phyloP scores from a whole-genome alignment of 441 rosid species.

The Aquilaria agallochum region DNA sequence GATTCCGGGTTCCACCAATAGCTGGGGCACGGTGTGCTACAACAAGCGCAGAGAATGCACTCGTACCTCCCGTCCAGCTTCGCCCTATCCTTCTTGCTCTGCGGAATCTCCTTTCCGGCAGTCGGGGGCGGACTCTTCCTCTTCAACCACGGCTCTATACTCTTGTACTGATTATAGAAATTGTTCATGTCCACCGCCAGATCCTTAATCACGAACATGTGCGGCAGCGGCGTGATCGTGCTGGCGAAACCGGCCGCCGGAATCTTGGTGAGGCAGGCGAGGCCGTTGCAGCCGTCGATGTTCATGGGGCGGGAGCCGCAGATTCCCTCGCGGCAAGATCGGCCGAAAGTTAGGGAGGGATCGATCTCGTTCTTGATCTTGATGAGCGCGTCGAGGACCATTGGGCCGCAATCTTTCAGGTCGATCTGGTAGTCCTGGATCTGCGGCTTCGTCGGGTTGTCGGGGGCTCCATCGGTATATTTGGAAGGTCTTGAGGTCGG shows the following conservation, averaged over 20 bases:
- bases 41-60: constrained; percentile 91
- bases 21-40: constrained; percentile 94
- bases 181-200: constrained; percentile 96
- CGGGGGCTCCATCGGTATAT: constrained; percentile 97
- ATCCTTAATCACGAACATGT: constrained; percentile 96
- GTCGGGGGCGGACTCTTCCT: constrained; percentile 71
- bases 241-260: constrained; percentile 30
- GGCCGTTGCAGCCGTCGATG: constrained; percentile 91
- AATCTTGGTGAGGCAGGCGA: constrained; percentile 92
- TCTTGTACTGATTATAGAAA: constrained; percentile 93
- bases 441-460: constrained; percentile 64
- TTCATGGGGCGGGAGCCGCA: constrained; percentile 98
- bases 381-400: constrained; percentile 93
- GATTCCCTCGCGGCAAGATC: constrained; percentile 97
- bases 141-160: constrained; percentile 99
- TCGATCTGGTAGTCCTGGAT: constrained; percentile 70
- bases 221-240: constrained; percentile 80
- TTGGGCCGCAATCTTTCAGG: constrained; percentile 87
- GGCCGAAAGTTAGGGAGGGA: constrained; percentile 85
- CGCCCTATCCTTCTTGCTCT: constrained; percentile 86
- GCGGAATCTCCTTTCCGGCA: constrained; percentile 74
- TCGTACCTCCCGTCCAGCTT: constrained; percentile 99
- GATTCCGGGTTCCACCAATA: constrained; percentile 99
- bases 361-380: constrained; percentile 98
- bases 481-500: constrained; percentile 65